Evolutionary conservation across 306 rosid genomes (phyloP).

Genomic region (Sicyos edulis): DNA sequence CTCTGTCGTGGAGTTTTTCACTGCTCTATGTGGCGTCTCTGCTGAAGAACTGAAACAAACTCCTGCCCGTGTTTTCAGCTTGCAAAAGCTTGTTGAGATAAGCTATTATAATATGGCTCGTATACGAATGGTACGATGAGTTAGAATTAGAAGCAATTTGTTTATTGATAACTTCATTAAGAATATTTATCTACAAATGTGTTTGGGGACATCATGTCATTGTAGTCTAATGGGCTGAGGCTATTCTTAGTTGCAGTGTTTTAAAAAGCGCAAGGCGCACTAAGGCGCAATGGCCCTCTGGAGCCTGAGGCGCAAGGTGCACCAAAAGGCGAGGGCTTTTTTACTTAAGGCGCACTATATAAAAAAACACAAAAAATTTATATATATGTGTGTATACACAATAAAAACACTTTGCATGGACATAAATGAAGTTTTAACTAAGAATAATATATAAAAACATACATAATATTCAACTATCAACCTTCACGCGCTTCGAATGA

Average conservation of each 20-base stretch:
- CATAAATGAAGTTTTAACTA: no score
- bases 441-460: no score
- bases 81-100: conserved; percentile 98
- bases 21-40: conserved; percentile 95
- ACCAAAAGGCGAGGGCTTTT: no score
- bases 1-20: conserved; percentile 90
- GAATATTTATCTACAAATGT: neutral
- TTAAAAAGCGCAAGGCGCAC: no score
- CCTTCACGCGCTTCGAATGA: no score
- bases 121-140: conserved; percentile 69
- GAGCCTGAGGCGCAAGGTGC: no score
- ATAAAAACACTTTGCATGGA: no score
- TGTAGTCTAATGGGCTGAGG: neutral
- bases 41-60: conserved; percentile 94
- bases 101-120: conserved; percentile 99
- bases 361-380: no score
- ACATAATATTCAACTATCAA: no score
- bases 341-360: no score
- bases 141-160: neutral
- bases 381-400: no score
- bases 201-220: neutral
- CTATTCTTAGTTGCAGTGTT: conserved; percentile 7
- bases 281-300: no score
- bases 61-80: conserved; percentile 97
- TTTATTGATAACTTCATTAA: neutral